Evolutionary conservation across 2,329 filamentous ascomycete genomes (phyloP), one percentile per base, ranked within the genome.

Genomic region (Podosphaera fusca): DNA sequence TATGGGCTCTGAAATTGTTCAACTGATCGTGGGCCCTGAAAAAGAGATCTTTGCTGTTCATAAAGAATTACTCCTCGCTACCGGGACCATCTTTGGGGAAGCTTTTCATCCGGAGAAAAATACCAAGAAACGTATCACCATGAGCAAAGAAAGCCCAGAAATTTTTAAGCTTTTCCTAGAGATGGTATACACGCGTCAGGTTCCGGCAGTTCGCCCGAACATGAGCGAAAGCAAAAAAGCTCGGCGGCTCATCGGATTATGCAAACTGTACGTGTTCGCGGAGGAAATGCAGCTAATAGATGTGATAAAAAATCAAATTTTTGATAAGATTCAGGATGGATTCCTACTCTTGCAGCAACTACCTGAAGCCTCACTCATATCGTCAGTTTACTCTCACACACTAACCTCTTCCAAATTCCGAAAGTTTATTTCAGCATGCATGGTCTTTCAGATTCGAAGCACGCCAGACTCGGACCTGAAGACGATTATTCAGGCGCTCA

Each of bases 321-420:
- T 65, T 58, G 64, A 65, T 9, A 46, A 45, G 1, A 61, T 65
- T 29, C 64, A 65, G 45, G 62, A 65, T 55, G 62, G 59, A 3
- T 63, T 63, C 42, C 31, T 49, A 5, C 38, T 60, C 7, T 47
- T 60, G 1, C 46, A 57, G 1, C 59, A 47, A 10, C 46, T 63
- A 7, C 61, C 63, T 12, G 45, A 59, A 1, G 14, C 42, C 3
- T 31, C 30, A 10, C 29, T 64, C 0, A 54, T 60, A n/a, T 50
- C 57, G 5, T 55, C 53, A 2, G 59, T 65, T 8, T 63, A 61
- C 29, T 38, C 55, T 0, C 55, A 61, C 40, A 59, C 60, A 6
- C 0, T 10, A 3, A 10, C 49, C 2, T 34, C 49, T 1, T 62
- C 59, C 1, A 58, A 51, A 21, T 55, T 65, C 21, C 59, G 63